Evolutionary conservation across 1,139 yeast genomes (phyloP), one percentile per base, ranked within the genome.

Genomic region (Blastobotrys persicus): DNA sequence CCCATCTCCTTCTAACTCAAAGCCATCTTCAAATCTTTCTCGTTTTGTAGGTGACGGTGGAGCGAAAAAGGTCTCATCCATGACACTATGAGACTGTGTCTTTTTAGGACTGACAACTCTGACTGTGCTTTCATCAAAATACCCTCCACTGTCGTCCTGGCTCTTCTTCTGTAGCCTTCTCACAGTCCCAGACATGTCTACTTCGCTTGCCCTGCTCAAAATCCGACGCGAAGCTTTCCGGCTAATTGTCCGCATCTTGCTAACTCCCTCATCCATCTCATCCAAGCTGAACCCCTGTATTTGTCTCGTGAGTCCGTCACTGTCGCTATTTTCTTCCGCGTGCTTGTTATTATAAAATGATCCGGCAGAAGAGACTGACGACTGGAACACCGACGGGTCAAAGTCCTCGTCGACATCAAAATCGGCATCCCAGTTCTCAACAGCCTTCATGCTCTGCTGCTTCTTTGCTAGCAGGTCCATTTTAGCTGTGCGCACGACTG

Each of bases 361-460:
- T 18, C 41, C 41, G 13, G 49, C 49, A 11, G 55, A 52, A 14
- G 57, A 54, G 6, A 53, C 54, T 16, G 57, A 54, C 5, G 57
- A 51, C 7, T 45, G 37, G 35, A 53, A 49, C 26, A 43, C 47
- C 12, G 38, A 13, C 3, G 55, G 56, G 14, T 50, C 54, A 14
- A 51, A 39, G 14, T 41, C 54, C 26, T 53, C 60, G 45, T 46
- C 62, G 5, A 23, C 28, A 5, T 23, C 28, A 44, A 59, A 59
- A 40, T 57, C 63, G 33, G 57, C 59, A 45, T 59, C 62, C 59
- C 59, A 57, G 49, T 45, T 55, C 43, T 55, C 61, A 12, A 48
- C 51, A 20, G 46, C 38, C 28, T 38, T 31, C 35, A 40, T 40
- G 31, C 34, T 31, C 33, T 33, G 45, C 38, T 26, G 31, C 47